Conservation (phyloP, 1,284 basidiomycete genomes). For the Boletus mariae region DNA sequence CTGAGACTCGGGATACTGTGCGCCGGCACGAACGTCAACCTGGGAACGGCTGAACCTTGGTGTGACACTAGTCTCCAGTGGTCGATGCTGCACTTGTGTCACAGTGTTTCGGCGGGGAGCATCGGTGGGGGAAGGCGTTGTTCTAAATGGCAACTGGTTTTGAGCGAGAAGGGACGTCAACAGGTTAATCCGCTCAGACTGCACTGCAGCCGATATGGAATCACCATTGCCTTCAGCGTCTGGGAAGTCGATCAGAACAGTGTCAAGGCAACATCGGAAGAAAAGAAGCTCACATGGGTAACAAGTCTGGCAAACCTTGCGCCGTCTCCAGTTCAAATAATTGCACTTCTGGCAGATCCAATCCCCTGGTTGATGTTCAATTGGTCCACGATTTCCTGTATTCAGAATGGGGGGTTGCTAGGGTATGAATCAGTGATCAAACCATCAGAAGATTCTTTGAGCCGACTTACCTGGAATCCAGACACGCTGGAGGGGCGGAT, state of each 20-base stretch:
- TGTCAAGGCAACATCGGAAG: background rate
- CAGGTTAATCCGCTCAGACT: conserved; percentile 76
- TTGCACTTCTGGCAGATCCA: conserved; percentile 84
- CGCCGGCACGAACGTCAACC: conserved; percentile 37
- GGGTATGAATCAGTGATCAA: conserved; percentile 2
- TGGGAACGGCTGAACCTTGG: conserved; percentile 45
- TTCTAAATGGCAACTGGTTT: conserved; percentile 36
- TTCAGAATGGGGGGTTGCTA: conserved; percentile 83
- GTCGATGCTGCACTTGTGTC: conserved; percentile 41
- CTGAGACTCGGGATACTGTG: conserved; percentile 39
- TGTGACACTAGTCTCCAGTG: conserved; percentile 32
- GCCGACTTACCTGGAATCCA: conserved; percentile 49
- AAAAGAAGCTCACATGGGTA: conserved; percentile 55
- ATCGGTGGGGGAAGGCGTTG: conserved; percentile 23
- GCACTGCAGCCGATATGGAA: conserved; percentile 74
- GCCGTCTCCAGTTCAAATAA: conserved; percentile 81
- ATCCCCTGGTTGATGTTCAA: conserved; percentile 84
- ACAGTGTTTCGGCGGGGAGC: conserved; percentile 41
- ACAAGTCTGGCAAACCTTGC: conserved; percentile 87
- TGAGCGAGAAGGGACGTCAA: conserved; percentile 65
- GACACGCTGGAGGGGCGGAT: conserved; percentile 57
- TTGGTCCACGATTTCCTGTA: conserved; percentile 84
- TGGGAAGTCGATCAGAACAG: conserved; percentile 27
- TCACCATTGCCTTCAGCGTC: conserved; percentile 83
- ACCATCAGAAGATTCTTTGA: background rate